Evolutionary conservation across 2,329 filamentous ascomycete genomes (phyloP), one percentile per base, ranked within the genome.

Genomic region (Ophiognomonia clavigignenti-juglandacearum): DNA sequence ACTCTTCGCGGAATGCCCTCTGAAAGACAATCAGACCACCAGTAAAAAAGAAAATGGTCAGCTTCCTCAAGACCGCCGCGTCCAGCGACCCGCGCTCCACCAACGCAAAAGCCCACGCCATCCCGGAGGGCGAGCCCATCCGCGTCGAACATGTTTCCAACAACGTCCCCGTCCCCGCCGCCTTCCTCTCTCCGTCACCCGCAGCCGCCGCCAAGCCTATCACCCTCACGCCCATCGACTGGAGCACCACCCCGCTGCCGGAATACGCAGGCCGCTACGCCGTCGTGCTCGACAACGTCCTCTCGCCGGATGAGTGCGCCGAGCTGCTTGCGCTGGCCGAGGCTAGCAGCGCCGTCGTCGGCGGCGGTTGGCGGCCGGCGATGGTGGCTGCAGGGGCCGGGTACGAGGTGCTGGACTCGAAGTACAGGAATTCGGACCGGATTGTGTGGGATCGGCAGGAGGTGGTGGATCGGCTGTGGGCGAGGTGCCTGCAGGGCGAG

Each of bases 361-460:
- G 32, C 8, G 68, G 66, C 48, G 36, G 69, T 1, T 92, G 87
- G 88, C 70, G 74, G 41, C 77, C 80, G 2, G 88, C 87, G 0
- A 73, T 88, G 62, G 73, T 91, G 48, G 85, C 85, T 59, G 62
- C 80, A 20, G 85, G 85, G 5, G 63, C 63, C 4, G 85, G 85
- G 3, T 68, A 61, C 47, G 82, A 92, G 64, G 64, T 71, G 3
- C 62, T 82, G 35, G 65, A 73, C 4, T 69, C 75, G 1, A 73
- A 80, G 8, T 78, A 79, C 40, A 74, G 88, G 14, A 83, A 86
- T 51, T 84, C 84, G 57, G 84, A 84, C n/a, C 76, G 88, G 3
- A 87, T 92, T 53, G 84, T 93, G 55, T 87, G 82, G 77, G 86
- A 93, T 58, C 66, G 75, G 13, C 69, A 73, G 40, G 75, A 77